phyloP scores from a whole-genome alignment of 1,284 basidiomycete genomes.

The Apiotrichum laibachii region DNA sequence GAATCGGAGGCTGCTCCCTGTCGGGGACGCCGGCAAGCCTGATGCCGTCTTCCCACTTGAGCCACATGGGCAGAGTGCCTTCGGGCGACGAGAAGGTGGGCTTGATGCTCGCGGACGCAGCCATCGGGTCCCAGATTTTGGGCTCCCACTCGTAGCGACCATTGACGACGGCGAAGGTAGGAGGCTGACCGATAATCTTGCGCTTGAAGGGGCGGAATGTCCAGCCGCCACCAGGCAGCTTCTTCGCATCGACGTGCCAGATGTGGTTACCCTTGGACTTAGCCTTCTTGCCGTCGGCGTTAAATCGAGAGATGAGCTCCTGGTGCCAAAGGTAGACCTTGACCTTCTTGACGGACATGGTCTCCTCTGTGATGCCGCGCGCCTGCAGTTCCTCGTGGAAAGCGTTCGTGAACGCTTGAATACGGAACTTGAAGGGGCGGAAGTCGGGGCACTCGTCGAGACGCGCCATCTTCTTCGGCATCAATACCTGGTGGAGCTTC shows the following conservation, averaged over 20 bases:
- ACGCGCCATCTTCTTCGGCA: slow-evolving; percentile 97
- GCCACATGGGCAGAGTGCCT: slow-evolving; percentile 73
- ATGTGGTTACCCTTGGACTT: slow-evolving; percentile 99
- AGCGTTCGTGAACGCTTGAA: slow-evolving; percentile 95
- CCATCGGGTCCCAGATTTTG: slow-evolving; percentile 95
- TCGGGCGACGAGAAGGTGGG: slow-evolving; percentile 71
- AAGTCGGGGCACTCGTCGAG: slow-evolving; percentile 94
- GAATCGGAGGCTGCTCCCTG: slow-evolving; percentile 22
- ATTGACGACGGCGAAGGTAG: slow-evolving; percentile 69
- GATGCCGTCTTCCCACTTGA: slow-evolving; percentile 77
- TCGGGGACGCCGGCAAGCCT: slow-evolving; percentile 39
- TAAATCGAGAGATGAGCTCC: slow-evolving; percentile 92
- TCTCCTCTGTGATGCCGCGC: slow-evolving; percentile 55
- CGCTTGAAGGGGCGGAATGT: slow-evolving; percentile 87
- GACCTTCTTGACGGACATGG: slow-evolving; percentile 66
- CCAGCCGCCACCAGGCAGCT: slow-evolving; percentile 73
- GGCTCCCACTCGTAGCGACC: slow-evolving; percentile 89
- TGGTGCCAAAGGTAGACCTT: slow-evolving; percentile 94
- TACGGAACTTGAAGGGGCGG: slow-evolving; percentile 98
- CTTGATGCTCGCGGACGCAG: slow-evolving; percentile 71
- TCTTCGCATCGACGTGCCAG: slow-evolving; percentile 97
- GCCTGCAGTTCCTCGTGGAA: slow-evolving; percentile 73
- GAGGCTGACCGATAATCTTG: slow-evolving; percentile 75
- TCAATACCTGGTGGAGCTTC: slow-evolving; percentile 94
- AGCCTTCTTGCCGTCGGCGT: slow-evolving; percentile 98